Base-by-base conservation (phyloP, 2,329 filamentous ascomycete genomes). In the Fusarium bactridioides region DNA sequence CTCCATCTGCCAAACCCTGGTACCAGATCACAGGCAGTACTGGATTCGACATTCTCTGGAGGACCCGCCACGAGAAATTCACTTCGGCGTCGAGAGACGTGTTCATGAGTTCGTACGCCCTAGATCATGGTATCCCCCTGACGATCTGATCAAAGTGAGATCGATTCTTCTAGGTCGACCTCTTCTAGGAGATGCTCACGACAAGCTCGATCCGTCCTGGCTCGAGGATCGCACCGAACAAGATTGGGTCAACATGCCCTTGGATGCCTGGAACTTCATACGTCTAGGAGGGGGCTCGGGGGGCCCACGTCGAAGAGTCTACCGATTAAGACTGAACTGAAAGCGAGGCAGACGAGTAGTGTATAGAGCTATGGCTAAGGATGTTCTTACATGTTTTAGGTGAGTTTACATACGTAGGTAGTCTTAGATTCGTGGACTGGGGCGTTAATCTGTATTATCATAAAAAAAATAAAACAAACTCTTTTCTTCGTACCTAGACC, bases 141-240 rank as follows among this genome's bases (percentile, higher is more conserved):
- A 19, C 0, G 8, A 4, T 11, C 23, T 44, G 43, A 25, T 44
- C 16, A 0, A 1, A 0, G 23, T 8, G 8, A 44, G 43, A 7
- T 25, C 43, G 11, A 12, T 4, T 13, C 23, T 19, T 25, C 11
- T 13, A 13, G 0, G 19, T 25, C 25, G 25, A 25, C 25, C 5
- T 13, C 23, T 19, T 25, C 11, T 13, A 13, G 0, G 19, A 5
- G 23, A 25, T 19, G 11, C 12, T 45, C 43, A 3, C 18, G 8
- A 27, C 3, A 45, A 29, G 13, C 18, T 54, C 13, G 23, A 27
- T 6, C 19, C 35, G 2, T 54, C 50, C 33, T 19, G 35, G 5
- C 21, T 37, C 13, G 35, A 54, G 15, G 35, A 38, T 5, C 27
- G 9, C 10, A 54, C 50, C 0, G 9, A 33, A 12, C 7, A 3